Conservation (phyloP, 2,329 filamentous ascomycete species). For the Chaetomium sp. region DNA sequence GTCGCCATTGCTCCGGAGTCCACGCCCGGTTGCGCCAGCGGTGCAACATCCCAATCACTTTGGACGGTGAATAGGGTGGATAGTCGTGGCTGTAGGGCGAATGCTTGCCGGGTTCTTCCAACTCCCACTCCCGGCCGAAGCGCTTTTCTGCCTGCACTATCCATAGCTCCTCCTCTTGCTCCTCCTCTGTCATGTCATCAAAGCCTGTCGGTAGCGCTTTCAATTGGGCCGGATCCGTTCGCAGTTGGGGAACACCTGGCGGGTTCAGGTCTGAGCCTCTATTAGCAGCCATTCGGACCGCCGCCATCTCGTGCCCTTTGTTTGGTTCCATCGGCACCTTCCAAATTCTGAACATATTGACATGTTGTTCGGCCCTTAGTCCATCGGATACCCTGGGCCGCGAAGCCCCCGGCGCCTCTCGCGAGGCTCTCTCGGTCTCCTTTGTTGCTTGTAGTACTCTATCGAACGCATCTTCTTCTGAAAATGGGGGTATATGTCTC, state of each 20-base stretch:
- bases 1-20: slow-evolving; percentile 19
- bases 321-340: background rate
- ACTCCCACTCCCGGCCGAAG: slow-evolving; percentile 20
- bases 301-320: background rate
- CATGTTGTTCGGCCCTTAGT: background rate
- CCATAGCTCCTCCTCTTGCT: slow-evolving; percentile 29
- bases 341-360: background rate
- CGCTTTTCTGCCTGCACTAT: slow-evolving; percentile 20
- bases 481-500: background rate
- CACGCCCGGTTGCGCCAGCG: slow-evolving; percentile 21
- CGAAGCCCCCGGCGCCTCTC: background rate
- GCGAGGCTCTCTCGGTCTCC: background rate
- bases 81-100: slow-evolving; percentile 16
- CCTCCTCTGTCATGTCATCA: slow-evolving; percentile 16
- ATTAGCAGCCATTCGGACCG: background rate
- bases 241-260: slow-evolving; percentile 4
- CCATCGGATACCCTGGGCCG: background rate
- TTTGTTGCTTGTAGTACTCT: background rate
- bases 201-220: slow-evolving; percentile 25
- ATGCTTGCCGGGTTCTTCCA: slow-evolving; percentile 15
- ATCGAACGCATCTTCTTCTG: background rate
- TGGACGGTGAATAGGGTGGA: slow-evolving; percentile 26
- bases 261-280: background rate
- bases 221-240: slow-evolving; percentile 7
- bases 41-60: slow-evolving; percentile 24